Percentiles rank a stretch among this genome's conserved stretches.
Conservation (phyloP, 345 rosid genomes). For the Acer saccharum region DNA sequence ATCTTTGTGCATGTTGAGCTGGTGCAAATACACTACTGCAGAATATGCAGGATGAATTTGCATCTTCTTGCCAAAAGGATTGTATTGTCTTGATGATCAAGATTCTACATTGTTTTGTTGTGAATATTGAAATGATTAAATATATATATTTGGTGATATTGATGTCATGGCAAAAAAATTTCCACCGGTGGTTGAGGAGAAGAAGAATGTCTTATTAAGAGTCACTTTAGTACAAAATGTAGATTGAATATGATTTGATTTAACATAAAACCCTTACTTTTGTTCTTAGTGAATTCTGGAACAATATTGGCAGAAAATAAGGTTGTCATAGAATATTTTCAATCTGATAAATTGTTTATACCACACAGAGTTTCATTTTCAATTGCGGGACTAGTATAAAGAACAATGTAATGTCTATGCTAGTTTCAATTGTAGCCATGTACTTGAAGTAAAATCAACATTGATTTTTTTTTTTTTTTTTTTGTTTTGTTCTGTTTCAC, state of each 20-base stretch:
- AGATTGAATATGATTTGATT: not conserved
- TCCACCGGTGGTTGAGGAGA: not conserved
- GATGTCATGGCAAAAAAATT: not conserved
- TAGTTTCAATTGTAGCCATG: not conserved
- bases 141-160: constrained; percentile 3
- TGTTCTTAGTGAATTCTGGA: not conserved
- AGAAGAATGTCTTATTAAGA: not conserved
- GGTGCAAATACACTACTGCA: not conserved
- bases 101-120: constrained; percentile 1
- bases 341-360: not conserved
- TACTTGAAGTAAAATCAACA: not conserved
- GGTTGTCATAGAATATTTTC: not conserved
- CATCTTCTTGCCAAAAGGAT: not conserved
- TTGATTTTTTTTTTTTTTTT: not conserved
- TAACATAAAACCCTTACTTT: not conserved
- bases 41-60: not conserved
- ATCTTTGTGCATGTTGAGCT: not conserved
- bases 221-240: not conserved
- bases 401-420: not conserved
- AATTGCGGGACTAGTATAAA: not conserved
- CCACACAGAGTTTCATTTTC: not conserved
- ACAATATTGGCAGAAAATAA: not conserved
- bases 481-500: not conserved
- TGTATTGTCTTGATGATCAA: not conserved
- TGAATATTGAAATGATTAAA: constrained; percentile 10